phyloP scores from a whole-genome alignment of 768 basidiomycete genomes.

The Tubosaeta sp. region DNA sequence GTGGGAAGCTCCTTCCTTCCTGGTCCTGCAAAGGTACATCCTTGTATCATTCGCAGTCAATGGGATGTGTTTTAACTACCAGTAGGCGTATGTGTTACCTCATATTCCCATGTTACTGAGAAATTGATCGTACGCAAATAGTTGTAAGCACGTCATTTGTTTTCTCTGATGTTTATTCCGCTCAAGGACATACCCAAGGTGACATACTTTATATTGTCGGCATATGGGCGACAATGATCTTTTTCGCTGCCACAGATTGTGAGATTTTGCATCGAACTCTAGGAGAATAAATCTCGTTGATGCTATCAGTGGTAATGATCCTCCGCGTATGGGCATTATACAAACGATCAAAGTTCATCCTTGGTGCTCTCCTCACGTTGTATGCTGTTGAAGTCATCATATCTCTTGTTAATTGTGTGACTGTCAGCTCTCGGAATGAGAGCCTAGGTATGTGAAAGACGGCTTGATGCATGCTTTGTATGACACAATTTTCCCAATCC shows the following conservation, averaged over 20 bases:
- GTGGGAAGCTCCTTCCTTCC: slow-evolving; percentile 1
- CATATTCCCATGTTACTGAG: background rate
- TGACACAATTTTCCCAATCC: background rate
- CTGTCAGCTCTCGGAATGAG: background rate
- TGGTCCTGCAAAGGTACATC: background rate
- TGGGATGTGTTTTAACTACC: background rate
- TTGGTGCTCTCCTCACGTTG: background rate
- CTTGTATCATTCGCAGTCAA: too few species aligned
- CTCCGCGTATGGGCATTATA: slow-evolving; percentile 1
- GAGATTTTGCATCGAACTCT: background rate
- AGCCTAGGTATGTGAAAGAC: background rate
- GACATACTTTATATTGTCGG: background rate
- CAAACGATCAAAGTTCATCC: background rate
- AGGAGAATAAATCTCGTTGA: background rate
- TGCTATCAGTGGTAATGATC: background rate
- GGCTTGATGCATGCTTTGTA: background rate
- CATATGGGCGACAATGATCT: background rate
- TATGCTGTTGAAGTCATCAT: background rate
- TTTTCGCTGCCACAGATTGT: slow-evolving; percentile 2
- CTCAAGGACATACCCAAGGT: background rate
- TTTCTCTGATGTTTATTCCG: background rate
- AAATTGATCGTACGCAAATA: background rate
- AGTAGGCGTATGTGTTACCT: background rate
- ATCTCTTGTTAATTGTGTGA: background rate
- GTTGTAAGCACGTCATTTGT: background rate